Evolutionary conservation across 257 asterid genomes (phyloP), one percentile per base, ranked within the genome.

Genomic region (Ilex asprella): DNA sequence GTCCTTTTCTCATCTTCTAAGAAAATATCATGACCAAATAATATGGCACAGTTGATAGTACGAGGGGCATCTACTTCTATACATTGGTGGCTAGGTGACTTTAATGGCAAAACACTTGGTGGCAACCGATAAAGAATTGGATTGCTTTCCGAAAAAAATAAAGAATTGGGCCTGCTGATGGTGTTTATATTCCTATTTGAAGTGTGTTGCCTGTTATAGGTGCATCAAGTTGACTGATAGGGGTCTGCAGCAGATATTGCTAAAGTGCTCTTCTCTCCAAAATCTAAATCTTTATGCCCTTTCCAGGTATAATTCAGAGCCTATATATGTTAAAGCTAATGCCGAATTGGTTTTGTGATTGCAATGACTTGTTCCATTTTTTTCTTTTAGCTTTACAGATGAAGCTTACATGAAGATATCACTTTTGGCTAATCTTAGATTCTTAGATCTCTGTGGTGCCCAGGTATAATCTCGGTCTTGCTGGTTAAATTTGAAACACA

Each of bases 201-300:
- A 30, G 35, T 15, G 58, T 62, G 51, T 62, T 65, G 59, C 31
- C 10, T 77, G 57, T 66, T 55, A 13, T 78, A 92, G 99, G 83
- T 92, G 99, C 65, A 53, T 85, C 88, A 92, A 84, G 83, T 65
- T 92, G 52, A 86, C 95, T 1, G 99, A 92, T 70, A 58, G 39
- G 58, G 97, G 99, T 61, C 73, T 92, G 73, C 82, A 78, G 59
- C 82, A 65, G 81, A 79, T 89, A 80, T 67, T 83, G 74, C 68
- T 60, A 61, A 83, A 82, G 63, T 92, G 99, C 80, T 75, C 82
- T 62, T 78, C 81, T 50, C 94, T 89, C 57, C 82, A 67, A 67
- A 82, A 82, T 80, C 79, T 92, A 86, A 92, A 92, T 80, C 94
- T 92, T 59, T 89, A 92, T 39, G 99, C 99, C 60, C 96, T 92